A percentile compares a stretch with the other conserved stretches of the same genome.
Conservation (phyloP, 805 yeast genomes). For the Kazachstania martiniae region DNA sequence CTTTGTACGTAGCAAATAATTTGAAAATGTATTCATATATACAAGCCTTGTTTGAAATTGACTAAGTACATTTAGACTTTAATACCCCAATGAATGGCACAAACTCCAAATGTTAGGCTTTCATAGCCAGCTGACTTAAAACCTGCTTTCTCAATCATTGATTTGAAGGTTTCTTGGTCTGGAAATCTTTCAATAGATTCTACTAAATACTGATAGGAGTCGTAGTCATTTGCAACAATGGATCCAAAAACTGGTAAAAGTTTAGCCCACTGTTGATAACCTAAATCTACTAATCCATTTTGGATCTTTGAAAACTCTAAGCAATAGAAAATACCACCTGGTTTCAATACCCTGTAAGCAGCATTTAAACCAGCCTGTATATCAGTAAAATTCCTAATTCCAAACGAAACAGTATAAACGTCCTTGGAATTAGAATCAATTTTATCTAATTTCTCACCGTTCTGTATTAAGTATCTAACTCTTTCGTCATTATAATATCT, state of each 20-base stretch:
- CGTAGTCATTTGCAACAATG: constrained; percentile 87
- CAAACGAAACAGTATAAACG: constrained; percentile 92
- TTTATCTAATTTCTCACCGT: constrained; percentile 80
- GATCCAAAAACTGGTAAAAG: constrained; percentile 92
- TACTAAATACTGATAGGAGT: constrained; percentile 90
- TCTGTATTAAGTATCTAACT: constrained; percentile 75
- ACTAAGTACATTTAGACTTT: constrained; percentile 41
- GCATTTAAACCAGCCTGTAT: constrained; percentile 88
- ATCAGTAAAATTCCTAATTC: constrained; percentile 92
- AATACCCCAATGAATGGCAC: constrained; percentile 92
- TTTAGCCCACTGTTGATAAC: constrained; percentile 82
- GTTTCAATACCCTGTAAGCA: constrained; percentile 92
- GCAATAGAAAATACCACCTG: constrained; percentile 97
- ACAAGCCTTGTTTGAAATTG: too few relatives aligned
- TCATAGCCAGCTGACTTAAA: constrained; percentile 92
- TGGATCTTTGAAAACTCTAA: constrained; percentile 89
- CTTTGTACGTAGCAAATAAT: too few relatives aligned
- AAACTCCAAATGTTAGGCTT: constrained; percentile 86
- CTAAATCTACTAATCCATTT: constrained; percentile 59
- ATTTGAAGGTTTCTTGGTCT: constrained; percentile 77
- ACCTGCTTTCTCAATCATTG: constrained; percentile 91
- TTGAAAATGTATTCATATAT: too few relatives aligned
- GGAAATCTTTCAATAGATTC: constrained; percentile 92
- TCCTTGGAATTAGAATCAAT: constrained; percentile 85
- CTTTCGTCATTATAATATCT: constrained; percentile 45